Base-by-base conservation (phyloP, 176 grass and related monocot genomes). In the Elaeis guineensis region DNA sequence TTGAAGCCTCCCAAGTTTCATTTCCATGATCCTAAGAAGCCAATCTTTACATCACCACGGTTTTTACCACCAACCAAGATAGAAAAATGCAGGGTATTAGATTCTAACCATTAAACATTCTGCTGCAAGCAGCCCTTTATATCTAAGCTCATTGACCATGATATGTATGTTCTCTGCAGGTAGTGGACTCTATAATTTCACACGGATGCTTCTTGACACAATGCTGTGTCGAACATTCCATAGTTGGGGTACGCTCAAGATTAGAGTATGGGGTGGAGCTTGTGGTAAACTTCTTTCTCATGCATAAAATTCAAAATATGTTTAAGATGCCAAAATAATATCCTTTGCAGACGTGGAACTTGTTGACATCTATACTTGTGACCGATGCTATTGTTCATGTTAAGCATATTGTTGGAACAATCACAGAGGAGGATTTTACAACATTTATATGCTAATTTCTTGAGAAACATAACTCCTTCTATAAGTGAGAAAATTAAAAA, bases 11-110 rank as follows among this genome's bases (percentile, higher is more conserved):
- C 82, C 8, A 79, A 83, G 51, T 90, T 90, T 55, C 80, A 78
- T 53, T 90, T 90, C 72, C 86, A 86, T 62, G 87, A 90, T 74
- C 87, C 82, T 20, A 63, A 75, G 54, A 90, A 86, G 64, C 87
- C 79, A 16, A 86, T 90, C 25, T 86, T 86, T 51, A 86, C 82
- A 51, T 90, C 79, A 52, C 82, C 82, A 25, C 73, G 82, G 62
- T 86, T 80, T 75, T 82, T 90, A 48, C 87, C 87, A 58, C 87
- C 87, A 73, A 90, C 82, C 6, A 85, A 72, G 64, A 75, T 86
- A 59, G 82, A 90, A 67, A 75, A 82, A 16, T 90, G 87, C 72
- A 79, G 63, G 87, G 82, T 90, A 59, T 73, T 44, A 21, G 39
- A 69, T 29, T 62, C 28, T 21, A 62, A 21, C 28, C 20, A 73